A percentile compares a stretch with the other conserved stretches of the same genome.
Evolutionary conservation across 1,139 yeast genomes (phyloP).

Genomic region (Kodamaea ohmeri): DNA sequence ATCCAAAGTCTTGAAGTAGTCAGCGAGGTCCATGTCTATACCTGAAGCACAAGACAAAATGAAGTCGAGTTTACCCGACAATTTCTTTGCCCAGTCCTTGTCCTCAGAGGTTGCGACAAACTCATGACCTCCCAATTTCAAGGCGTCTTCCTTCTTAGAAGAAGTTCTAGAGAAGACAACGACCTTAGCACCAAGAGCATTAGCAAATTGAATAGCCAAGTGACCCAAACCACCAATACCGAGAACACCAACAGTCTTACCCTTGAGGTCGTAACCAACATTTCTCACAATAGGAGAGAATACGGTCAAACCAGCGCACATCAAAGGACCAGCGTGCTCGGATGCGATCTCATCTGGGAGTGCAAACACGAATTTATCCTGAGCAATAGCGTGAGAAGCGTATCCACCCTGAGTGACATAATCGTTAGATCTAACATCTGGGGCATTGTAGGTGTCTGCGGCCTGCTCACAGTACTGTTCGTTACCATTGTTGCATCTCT

Average conservation of each 20-base stretch:
- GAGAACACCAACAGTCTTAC: conserved; percentile 46
- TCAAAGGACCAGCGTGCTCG: conserved; percentile 56
- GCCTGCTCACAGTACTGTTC: conserved; percentile 50
- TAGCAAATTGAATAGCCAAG: conserved; percentile 41
- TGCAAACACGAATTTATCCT: conserved; percentile 51
- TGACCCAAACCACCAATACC: conserved; percentile 50
- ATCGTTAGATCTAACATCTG: conserved; percentile 31
- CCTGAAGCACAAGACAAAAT: conserved; percentile 49
- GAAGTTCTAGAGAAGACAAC: conserved; percentile 39
- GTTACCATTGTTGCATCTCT: conserved; percentile 41
- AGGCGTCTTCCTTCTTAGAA: conserved; percentile 36
- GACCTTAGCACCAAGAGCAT: conserved; percentile 42
- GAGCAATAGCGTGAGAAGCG: conserved; percentile 53
- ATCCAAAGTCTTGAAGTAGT: conserved; percentile 32
- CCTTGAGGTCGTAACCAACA: conserved; percentile 27
- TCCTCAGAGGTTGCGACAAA: conserved; percentile 41
- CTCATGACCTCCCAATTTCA: conserved; percentile 37
- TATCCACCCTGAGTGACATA: conserved; percentile 59
- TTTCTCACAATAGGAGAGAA: conserved; percentile 51
- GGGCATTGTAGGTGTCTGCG: conserved; percentile 45
- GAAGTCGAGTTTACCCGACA: conserved; percentile 41
- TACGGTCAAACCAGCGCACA: conserved; percentile 68
- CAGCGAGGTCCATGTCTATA: conserved; percentile 31
- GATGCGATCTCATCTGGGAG: conserved; percentile 53
- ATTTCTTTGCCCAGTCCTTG: conserved; percentile 30